Evolutionary conservation across 345 rosid genomes (phyloP), one percentile per base, ranked within the genome.

Genomic region (Murraya paniculata): DNA sequence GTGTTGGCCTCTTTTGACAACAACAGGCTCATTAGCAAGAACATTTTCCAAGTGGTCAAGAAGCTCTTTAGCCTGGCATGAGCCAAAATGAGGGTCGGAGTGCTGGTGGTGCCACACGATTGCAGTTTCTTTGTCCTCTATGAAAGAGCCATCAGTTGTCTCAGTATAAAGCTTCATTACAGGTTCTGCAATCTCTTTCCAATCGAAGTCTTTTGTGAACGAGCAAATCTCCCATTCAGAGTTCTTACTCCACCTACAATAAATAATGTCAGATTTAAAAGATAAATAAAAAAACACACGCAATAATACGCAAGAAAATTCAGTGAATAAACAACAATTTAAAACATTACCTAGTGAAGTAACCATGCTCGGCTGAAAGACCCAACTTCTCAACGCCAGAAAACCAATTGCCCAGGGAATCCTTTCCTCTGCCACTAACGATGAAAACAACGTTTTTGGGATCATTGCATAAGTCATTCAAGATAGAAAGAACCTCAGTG

Each of bases 281-380:
- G 45, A 2, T 70, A n/a, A 64, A 56, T 6, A 36, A 2, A 10
- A 0, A 9, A 39, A 45, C 50, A 45, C 50, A 13, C 24, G 55
- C 67, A 11, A 69, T 48, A 36, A 38, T 19, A 22, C 31, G 33
- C 24, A 58, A 7, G 22, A 38, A n/a, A 14, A 69, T 68, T 19
- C 10, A 33, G 56, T n/a, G 55, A 71, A 77, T 30, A 25, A 59
- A 27, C 25, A 33, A 65, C 55, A 69, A 39, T 62, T 45, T 13
- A 33, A 65, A 38, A 35, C 38, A 62, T 71, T 86, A 94, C 98
- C 95, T 91, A 11, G 88, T 88, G 73, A 89, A 91, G 77, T 82
- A 94, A 55, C 98, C 97, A 80, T 94, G 98, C 78, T 94, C 98
- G 31, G 98, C 97, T 30, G 98, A 88, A 81, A 94, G 81, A 5